Conservation (phyloP, 371 early-diverging fungal genomes). For the Zychaea mexicana region DNA sequence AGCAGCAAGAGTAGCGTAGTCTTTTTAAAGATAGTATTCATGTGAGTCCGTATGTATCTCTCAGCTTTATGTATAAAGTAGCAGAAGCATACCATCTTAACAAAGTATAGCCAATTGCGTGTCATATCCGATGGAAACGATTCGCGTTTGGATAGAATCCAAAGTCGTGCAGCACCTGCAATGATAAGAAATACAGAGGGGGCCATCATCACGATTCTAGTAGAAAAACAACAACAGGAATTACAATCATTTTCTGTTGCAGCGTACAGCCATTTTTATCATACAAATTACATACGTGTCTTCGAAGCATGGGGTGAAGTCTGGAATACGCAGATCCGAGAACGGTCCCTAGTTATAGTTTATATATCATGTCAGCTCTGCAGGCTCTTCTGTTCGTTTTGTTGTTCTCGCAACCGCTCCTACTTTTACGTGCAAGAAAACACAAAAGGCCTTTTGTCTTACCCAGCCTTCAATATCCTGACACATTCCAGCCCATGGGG, state of each 20-base stretch:
- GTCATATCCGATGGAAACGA: slow-evolving; percentile 41
- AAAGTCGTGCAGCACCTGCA: slow-evolving; percentile 54
- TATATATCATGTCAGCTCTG: background rate
- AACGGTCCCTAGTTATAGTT: slow-evolving; percentile 62
- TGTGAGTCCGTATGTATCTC: background rate
- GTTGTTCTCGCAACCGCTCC: background rate
- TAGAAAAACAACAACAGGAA: slow-evolving; percentile 2
- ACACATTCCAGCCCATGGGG: slow-evolving; percentile 26
- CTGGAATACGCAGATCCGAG: slow-evolving; percentile 54
- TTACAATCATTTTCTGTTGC: too few species aligned
- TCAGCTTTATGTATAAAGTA: background rate
- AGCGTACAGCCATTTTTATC: too few species aligned
- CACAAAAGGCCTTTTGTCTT: background rate
- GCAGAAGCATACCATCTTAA: slow-evolving; percentile 50
- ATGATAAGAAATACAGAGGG: slow-evolving; percentile 52
- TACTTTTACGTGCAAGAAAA: background rate
- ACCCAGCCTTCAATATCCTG: slow-evolving; percentile 49
- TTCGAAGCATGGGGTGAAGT: slow-evolving; percentile 80
- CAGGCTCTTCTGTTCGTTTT: background rate
- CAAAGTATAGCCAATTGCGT: slow-evolving; percentile 50
- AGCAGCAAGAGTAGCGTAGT: slow-evolving; percentile 28
- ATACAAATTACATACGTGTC: slow-evolving; percentile 50
- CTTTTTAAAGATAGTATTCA: too few species aligned
- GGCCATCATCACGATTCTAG: slow-evolving; percentile 40
- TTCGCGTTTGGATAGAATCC: slow-evolving; percentile 38